Evolutionary conservation across 257 asterid species (phyloP).

Genomic region (Solanum dulcamara): DNA sequence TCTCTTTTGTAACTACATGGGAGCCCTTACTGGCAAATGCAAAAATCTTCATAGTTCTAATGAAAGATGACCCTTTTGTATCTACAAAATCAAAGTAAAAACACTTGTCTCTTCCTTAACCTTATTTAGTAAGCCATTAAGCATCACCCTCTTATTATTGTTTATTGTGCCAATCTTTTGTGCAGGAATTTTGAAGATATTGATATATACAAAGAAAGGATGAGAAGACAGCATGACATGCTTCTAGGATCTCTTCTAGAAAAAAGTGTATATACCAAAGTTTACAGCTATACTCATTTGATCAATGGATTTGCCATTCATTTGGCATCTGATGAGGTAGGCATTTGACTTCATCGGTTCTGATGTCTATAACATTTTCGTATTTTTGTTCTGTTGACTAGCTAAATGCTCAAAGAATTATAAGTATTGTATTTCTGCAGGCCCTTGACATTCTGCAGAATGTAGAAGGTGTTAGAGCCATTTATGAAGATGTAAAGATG

Average conservation of each 20-base stretch:
- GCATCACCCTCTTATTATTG: neutral
- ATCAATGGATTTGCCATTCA: constrained; percentile 55
- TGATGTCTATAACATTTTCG: neutral
- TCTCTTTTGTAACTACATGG: constrained; percentile 6
- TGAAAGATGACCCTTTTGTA: constrained; percentile 37
- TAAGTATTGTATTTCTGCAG: constrained; percentile 11
- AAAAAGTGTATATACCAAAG: constrained; percentile 29
- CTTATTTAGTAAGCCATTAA: neutral
- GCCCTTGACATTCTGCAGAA: constrained; percentile 19
- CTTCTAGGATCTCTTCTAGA: constrained; percentile 37
- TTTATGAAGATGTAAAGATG: constrained; percentile 47
- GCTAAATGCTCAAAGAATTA: neutral
- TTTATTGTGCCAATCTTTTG: neutral
- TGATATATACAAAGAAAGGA: constrained; percentile 2
- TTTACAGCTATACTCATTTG: constrained; percentile 59
- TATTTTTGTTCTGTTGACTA: neutral
- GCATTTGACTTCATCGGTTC: neutral
- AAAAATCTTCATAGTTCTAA: constrained; percentile 38
- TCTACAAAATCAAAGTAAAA: neutral
- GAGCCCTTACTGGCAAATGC: constrained; percentile 14
- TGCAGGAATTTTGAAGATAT: constrained; percentile 11
- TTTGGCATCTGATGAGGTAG: constrained; percentile 27
- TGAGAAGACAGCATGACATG: constrained; percentile 17
- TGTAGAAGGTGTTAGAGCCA: constrained; percentile 28
- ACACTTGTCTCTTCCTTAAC: neutral